Conservation (phyloP, 2,329 filamentous ascomycete species). For the Ceratocystis smalleyi region DNA sequence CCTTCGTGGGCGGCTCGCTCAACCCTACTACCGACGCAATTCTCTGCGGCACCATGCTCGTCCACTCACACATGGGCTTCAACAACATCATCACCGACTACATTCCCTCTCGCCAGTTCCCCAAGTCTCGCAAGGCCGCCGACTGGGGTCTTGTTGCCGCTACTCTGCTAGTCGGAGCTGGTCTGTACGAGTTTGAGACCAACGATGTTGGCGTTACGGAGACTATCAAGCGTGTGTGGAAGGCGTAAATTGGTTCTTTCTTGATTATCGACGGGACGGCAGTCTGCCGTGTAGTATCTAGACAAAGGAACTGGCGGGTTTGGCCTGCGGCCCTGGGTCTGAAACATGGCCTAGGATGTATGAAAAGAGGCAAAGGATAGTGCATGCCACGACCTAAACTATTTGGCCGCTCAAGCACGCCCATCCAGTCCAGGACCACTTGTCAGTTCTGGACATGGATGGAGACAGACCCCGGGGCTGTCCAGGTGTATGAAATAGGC, state of each 20-base stretch:
- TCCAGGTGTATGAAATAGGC: background rate
- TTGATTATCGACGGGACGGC: background rate
- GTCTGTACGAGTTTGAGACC: constrained; percentile 96
- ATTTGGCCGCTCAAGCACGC: background rate
- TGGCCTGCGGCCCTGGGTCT: background rate
- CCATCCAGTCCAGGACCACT: background rate
- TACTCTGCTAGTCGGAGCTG: constrained; percentile 69
- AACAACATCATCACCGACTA: constrained; percentile 86
- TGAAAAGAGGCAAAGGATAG: background rate
- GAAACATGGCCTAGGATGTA: background rate
- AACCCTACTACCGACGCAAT: constrained; percentile 80
- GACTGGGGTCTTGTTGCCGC: constrained; percentile 65
- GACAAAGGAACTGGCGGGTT: background rate
- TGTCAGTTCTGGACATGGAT: background rate
- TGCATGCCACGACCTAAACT: background rate
- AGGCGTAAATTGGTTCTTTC: constrained; percentile 37
- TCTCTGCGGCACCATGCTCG: constrained; percentile 64
- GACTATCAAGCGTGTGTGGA: constrained; percentile 78
- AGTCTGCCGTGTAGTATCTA: background rate
- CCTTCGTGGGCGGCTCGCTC: constrained; percentile 80
- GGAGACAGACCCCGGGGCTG: background rate
- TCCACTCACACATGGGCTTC: constrained; percentile 95
- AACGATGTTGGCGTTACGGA: constrained; percentile 93
- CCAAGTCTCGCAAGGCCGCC: constrained; percentile 48
- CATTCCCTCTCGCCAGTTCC: constrained; percentile 56